Evolutionary conservation across 306 rosid genomes (phyloP).

Genomic region (barrel medic (Medicago truncatula)): MtrunA17r5.0-ANR NC_053049.1:16462001-16462500

Average conservation of each 20-base stretch:
- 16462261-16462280: slow-evolving; percentile 44
- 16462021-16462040: too few species aligned
- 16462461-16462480: slow-evolving; percentile 49
- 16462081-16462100: too few species aligned
- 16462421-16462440: slow-evolving; percentile 82
- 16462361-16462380: slow-evolving; percentile 47
- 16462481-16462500: background rate
- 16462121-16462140: too few species aligned
- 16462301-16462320: slow-evolving; percentile 60
- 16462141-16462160: too few species aligned
- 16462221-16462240: slow-evolving; percentile 59
- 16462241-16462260: slow-evolving; percentile 37
- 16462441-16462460: slow-evolving; percentile 54
- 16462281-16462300: slow-evolving; percentile 45
- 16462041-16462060: too few species aligned
- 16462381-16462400: slow-evolving; percentile 48
- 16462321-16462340: slow-evolving; percentile 74
- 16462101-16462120: too few species aligned
- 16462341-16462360: slow-evolving; percentile 51
- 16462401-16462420: slow-evolving; percentile 79
- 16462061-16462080: too few species aligned
- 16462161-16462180: background rate
- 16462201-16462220: slow-evolving; percentile 63
- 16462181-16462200: background rate
- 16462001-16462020: background rate